Evolutionary conservation across 352 stramenopile species (phyloP).

Genomic region (Phytophthora palmivora): DNA sequence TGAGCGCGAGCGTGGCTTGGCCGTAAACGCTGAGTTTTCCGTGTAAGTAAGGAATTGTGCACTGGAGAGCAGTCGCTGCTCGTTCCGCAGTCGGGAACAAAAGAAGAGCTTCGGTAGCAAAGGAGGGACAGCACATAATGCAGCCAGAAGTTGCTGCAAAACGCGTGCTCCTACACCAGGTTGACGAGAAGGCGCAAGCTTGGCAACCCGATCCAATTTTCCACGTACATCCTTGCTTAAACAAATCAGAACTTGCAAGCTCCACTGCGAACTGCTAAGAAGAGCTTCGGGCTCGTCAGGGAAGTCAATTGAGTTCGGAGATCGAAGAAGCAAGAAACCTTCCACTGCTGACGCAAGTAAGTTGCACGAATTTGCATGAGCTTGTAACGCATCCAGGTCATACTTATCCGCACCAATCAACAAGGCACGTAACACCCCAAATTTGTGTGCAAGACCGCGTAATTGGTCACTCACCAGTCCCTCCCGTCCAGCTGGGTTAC

Average conservation of each 20-base stretch:
- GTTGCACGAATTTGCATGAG: slow-evolving; percentile 30
- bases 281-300: not conserved
- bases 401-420: slow-evolving; percentile 36
- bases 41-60: slow-evolving; percentile 58
- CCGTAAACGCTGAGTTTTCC: slow-evolving; percentile 48
- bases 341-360: slow-evolving; percentile 46
- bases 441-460: slow-evolving; percentile 32
- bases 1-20: slow-evolving; percentile 55
- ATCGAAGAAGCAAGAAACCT: slow-evolving; percentile 38
- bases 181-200: slow-evolving; percentile 28
- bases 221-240: slow-evolving; percentile 21
- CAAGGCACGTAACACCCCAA: slow-evolving; percentile 30
- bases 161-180: slow-evolving; percentile 37
- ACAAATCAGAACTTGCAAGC: slow-evolving; percentile 12
- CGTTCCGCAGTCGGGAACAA: slow-evolving; percentile 32
- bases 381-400: slow-evolving; percentile 39
- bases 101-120: slow-evolving; percentile 53
- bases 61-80: slow-evolving; percentile 40
- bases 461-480: slow-evolving; percentile 32
- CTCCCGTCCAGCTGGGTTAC: slow-evolving; percentile 31
- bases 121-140: slow-evolving; percentile 38
- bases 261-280: slow-evolving; percentile 20
- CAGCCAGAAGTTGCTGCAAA: slow-evolving; percentile 45
- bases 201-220: slow-evolving; percentile 37
- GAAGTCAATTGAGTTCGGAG: slow-evolving; percentile 34